phyloP scores from a whole-genome alignment of 164 flowering plant genomes.

The Taxillus chinensis region DNA sequence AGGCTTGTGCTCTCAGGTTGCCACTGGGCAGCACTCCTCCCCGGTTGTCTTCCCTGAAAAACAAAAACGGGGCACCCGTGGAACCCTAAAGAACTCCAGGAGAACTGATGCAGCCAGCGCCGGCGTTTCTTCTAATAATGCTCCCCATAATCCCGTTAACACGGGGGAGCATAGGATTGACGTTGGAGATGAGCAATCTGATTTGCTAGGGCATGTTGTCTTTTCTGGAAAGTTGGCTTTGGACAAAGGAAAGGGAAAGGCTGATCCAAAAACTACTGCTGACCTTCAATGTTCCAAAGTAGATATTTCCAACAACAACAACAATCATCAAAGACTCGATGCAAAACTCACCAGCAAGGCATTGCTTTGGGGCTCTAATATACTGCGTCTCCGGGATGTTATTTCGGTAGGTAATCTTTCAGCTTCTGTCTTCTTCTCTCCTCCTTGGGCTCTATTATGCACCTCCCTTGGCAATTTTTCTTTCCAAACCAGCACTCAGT shows the following conservation, averaged over 20 bases:
- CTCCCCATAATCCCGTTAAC: slow-evolving; percentile 24
- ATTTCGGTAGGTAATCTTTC: slow-evolving; percentile 52
- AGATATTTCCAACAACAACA: slow-evolving; percentile 25
- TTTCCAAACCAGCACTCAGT: background rate
- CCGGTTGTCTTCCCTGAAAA: slow-evolving; percentile 95
- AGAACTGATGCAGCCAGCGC: slow-evolving; percentile 16
- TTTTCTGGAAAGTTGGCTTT: slow-evolving; percentile 64
- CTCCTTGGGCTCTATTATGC: too few relatives aligned
- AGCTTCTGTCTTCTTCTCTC: background rate
- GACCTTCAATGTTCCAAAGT: slow-evolving; percentile 30
- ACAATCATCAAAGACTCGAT: slow-evolving; percentile 34
- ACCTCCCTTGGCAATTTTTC: too few relatives aligned
- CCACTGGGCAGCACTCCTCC: slow-evolving; percentile 72
- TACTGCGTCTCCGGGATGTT: slow-evolving; percentile 67
- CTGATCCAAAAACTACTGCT: slow-evolving; percentile 4
- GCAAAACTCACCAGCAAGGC: slow-evolving; percentile 95
- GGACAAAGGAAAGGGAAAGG: slow-evolving; percentile 46
- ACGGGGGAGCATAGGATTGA: slow-evolving; percentile 81
- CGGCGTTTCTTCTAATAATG: slow-evolving; percentile 26
- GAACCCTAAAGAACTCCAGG: slow-evolving; percentile 45
- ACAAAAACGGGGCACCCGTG: slow-evolving; percentile 16
- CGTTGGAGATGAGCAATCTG: slow-evolving; percentile 87
- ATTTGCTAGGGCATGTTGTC: slow-evolving; percentile 69
- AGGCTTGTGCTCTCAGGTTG: slow-evolving; percentile 67
- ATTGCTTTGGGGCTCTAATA: slow-evolving; percentile 69